A percentile compares a stretch with the other conserved stretches of the same genome.
Conservation (phyloP, 176 grass and related monocot species). For the Tillandsia leiboldiana region DNA sequence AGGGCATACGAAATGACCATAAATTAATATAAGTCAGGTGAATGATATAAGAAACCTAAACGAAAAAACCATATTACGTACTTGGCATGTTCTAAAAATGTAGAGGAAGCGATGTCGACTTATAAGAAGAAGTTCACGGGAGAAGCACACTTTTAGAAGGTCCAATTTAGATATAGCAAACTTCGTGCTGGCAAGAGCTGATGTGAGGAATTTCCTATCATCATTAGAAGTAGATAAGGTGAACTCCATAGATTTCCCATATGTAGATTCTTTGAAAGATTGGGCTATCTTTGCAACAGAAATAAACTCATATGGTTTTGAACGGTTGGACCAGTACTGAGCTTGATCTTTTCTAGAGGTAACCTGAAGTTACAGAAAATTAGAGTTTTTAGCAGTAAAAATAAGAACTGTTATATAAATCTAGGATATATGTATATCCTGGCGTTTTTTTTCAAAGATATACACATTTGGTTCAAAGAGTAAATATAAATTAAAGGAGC, state of each 20-base stretch:
- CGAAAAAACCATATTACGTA: conserved; percentile 14
- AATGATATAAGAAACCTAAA: background rate
- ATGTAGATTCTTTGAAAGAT: conserved; percentile 42
- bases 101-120: conserved; percentile 58
- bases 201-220: conserved; percentile 9
- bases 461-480: background rate
- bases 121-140: conserved; percentile 53
- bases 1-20: too few relatives aligned
- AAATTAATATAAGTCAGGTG: background rate
- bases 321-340: conserved; percentile 52
- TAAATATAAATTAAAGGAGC: background rate
- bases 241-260: conserved; percentile 24
- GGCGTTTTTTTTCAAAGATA: background rate
- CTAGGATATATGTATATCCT: background rate
- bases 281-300: conserved; percentile 38
- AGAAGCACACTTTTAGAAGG: conserved; percentile 52
- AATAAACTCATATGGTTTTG: conserved; percentile 42
- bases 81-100: conserved; percentile 59
- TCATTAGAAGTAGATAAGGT: conserved; percentile 14
- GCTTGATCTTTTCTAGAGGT: conserved; percentile 72
- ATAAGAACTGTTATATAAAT: too few relatives aligned
- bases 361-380: conserved; percentile 26
- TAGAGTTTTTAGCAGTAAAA: background rate
- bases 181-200: conserved; percentile 48
- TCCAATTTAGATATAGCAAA: conserved; percentile 51